Evolutionary conservation across 169 alveolate species (phyloP), one percentile per base, ranked within the genome.

Genomic region (Amoebophrya sp.): DNA sequence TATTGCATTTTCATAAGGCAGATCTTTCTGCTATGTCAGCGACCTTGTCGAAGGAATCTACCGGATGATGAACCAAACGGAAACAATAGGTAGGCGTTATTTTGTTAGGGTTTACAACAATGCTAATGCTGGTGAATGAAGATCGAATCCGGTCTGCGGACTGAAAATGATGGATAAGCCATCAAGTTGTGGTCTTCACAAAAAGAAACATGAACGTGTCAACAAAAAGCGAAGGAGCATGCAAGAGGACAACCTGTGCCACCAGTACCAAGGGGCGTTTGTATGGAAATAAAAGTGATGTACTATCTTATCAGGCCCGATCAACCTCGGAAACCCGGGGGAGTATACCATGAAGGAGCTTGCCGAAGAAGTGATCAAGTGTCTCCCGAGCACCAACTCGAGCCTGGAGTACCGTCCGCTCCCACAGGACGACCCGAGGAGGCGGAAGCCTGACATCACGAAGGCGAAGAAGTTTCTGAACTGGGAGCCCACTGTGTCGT

Each of bases 251-350:
- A n/a, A n/a, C n/a, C n/a, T n/a, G n/a, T n/a, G n/a, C n/a, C n/a
- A n/a, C n/a, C n/a, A n/a, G n/a, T n/a, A n/a, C n/a, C n/a, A n/a
- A n/a, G n/a, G n/a, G n/a, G n/a, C n/a, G n/a, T n/a, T n/a, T n/a
- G n/a, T n/a, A n/a, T n/a, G n/a, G n/a, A n/a, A n/a, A n/a, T n/a
- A n/a, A n/a, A n/a, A n/a, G n/a, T n/a, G n/a, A n/a, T n/a, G n/a
- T n/a, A n/a, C n/a, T n/a, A n/a, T n/a, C 18, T 47, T 18, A 55
- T 89, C 91, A 40, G 94, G 94, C 3, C 97, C 97, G n/a, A 93
- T 95, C 23, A 95, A 95, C 93, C 83, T 94, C 32, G 97, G 97
- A 18, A 95, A 95, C 77, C 96, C 95, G 23, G 92, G 91, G 29
- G 97, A 95, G 93, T 94, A 92, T 77, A 93, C 96, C 33, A 91